A percentile compares a stretch with the other conserved stretches of the same genome.
These are phyloP conservation scores for Pyrenochaeta sp. DNA, from an alignment of 2,329 filamentous ascomycete species.

Conservation along the genomic window DNA sequence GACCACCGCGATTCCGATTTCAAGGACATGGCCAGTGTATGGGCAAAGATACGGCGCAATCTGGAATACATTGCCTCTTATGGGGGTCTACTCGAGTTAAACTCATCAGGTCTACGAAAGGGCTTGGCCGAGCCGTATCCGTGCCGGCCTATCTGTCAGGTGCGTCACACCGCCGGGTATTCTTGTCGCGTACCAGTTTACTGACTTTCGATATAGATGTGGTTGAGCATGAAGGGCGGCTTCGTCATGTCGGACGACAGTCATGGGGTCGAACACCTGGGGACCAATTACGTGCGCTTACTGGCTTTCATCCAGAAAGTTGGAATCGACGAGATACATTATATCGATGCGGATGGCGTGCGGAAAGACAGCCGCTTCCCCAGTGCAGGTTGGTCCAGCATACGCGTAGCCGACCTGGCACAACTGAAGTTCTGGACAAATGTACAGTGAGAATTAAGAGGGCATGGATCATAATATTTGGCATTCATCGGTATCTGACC, in stretches of 20 bases:
- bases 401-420: conserved; percentile 36
- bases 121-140: conserved; percentile 93
- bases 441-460: conserved; percentile 13
- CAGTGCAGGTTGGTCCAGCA: conserved; percentile 45
- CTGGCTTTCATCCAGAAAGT: conserved; percentile 73
- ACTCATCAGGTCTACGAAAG: conserved; percentile 86
- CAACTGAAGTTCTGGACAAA: conserved; percentile 40
- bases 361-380: conserved; percentile 42
- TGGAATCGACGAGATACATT: conserved; percentile 66
- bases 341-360: conserved; percentile 35
- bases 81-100: conserved; percentile 86
- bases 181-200: conserved; percentile 6
- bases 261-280: conserved; percentile 85
- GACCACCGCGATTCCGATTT: conserved; percentile 70
- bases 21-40: conserved; percentile 68
- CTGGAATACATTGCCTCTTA: conserved; percentile 73
- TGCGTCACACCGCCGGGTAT: conserved; percentile 52
- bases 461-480: neutral
- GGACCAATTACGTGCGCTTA: conserved; percentile 78
- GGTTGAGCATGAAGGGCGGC: conserved; percentile 73
- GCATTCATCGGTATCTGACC: conserved; percentile 4
- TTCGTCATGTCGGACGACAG: conserved; percentile 97
- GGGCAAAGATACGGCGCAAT: conserved; percentile 77
- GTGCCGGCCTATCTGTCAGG: conserved; percentile 76
- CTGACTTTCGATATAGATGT: conserved; percentile 62